phyloP scores from a whole-genome alignment of 495 filamentous ascomycete genomes.

The Xylaria cubensis region DNA sequence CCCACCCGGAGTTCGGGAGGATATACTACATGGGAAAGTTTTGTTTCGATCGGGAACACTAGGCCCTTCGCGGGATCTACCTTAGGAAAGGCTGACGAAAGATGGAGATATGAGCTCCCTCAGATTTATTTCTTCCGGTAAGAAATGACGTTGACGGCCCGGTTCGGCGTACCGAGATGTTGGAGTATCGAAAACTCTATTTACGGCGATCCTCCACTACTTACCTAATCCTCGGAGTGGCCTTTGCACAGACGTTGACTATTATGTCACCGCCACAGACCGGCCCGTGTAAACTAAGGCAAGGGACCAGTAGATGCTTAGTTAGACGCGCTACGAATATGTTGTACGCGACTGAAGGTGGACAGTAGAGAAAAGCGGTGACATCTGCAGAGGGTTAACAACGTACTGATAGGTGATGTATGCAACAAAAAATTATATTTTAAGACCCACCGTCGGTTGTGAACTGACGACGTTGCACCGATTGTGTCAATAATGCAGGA shows the following conservation, averaged over 20 bases:
- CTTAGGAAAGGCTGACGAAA: constrained; percentile 2
- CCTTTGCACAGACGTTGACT: constrained; percentile 12
- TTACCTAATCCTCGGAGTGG: constrained; percentile 21
- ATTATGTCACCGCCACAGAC: constrained; percentile 16
- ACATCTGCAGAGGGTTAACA: background rate
- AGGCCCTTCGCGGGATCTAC: background rate
- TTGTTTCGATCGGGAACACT: background rate
- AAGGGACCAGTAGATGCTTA: background rate
- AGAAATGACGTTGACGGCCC: constrained; percentile 2
- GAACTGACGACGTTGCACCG: background rate
- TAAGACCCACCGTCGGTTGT: constrained; percentile 7
- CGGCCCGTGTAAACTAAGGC: background rate
- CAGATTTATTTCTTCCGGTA: background rate
- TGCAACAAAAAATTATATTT: background rate
- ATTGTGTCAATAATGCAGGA: constrained; percentile 22
- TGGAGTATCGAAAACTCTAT: background rate
- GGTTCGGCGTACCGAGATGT: no score
- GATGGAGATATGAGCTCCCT: background rate
- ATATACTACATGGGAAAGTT: background rate
- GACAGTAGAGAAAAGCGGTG: constrained; percentile 9
- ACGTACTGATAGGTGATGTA: background rate
- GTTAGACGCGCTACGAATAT: background rate
- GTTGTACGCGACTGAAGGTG: background rate
- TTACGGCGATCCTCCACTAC: background rate
- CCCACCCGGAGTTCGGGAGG: constrained; percentile 13